Evolutionary conservation across 2,329 filamentous ascomycete species (phyloP).

Genomic region (Coniella vitis): DNA sequence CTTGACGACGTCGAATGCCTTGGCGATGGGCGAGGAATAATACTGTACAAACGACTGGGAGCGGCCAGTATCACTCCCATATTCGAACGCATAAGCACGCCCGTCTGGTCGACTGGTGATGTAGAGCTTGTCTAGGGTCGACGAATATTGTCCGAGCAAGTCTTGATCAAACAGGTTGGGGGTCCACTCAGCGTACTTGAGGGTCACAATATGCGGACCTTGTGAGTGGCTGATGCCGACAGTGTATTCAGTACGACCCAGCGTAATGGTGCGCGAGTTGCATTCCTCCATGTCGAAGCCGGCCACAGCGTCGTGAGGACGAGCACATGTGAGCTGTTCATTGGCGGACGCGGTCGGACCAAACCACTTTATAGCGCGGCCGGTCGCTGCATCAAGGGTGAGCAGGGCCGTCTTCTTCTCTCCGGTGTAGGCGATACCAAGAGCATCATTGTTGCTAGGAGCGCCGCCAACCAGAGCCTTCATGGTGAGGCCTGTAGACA

Average conservation of each 20-base stretch:
- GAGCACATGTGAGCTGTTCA: constrained; percentile 67
- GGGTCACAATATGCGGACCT: constrained; percentile 72
- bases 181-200: constrained; percentile 91
- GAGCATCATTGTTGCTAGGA: constrained; percentile 68
- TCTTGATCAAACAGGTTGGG: constrained; percentile 89
- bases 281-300: constrained; percentile 70
- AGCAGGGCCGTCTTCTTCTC: constrained; percentile 87
- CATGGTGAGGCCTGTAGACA: constrained; percentile 66
- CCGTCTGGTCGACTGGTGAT: constrained; percentile 84
- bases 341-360: constrained; percentile 64
- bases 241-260: constrained; percentile 84
- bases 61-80: constrained; percentile 41
- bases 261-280: constrained; percentile 69
- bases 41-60: constrained; percentile 59
- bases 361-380: constrained; percentile 76
- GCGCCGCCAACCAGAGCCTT: constrained; percentile 83
- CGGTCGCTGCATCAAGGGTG: constrained; percentile 80
- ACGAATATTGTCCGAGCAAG: constrained; percentile 72
- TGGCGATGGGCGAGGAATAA: constrained; percentile 70
- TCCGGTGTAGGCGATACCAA: constrained; percentile 80
- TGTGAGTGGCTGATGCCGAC: constrained; percentile 74
- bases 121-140: constrained; percentile 79
- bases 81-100: constrained; percentile 72
- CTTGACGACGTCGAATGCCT: constrained; percentile 82
- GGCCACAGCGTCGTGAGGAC: constrained; percentile 59